These are phyloP conservation scores for Aspergillus pseudoviridinutans DNA, from an alignment of 2,329 filamentous ascomycete species.

Conservation along the genomic window DNA sequence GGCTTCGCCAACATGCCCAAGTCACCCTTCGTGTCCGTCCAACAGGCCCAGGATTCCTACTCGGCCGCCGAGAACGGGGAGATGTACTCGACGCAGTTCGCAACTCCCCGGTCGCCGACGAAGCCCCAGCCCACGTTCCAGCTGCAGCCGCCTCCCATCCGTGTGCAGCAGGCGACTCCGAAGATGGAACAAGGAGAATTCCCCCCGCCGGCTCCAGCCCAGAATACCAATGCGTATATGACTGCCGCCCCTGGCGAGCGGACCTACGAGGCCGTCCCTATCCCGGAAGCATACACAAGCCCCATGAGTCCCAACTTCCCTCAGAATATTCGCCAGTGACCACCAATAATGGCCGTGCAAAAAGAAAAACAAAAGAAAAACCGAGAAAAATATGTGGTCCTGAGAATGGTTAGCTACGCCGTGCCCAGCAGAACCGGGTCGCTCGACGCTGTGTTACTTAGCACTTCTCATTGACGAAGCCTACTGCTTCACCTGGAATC, in stretches of 20 bases:
- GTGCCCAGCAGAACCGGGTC: background rate
- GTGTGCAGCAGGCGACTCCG: slow-evolving; percentile 73
- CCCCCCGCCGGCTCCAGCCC: slow-evolving; percentile 43
- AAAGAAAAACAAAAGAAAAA: slow-evolving; percentile 2
- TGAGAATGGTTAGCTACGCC: background rate
- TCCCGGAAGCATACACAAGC: slow-evolving; percentile 74
- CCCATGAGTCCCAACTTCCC: slow-evolving; percentile 44
- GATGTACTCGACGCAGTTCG: slow-evolving; percentile 47
- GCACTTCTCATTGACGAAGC: background rate
- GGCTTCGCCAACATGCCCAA: slow-evolving; percentile 71
- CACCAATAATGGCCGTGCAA: background rate
- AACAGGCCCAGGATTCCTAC: slow-evolving; percentile 40
- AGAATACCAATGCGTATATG: slow-evolving; percentile 60
- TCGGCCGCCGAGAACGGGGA: slow-evolving; percentile 53
- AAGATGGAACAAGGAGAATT: slow-evolving; percentile 63
- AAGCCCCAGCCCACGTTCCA: slow-evolving; percentile 63
- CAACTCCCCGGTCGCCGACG: slow-evolving; percentile 62
- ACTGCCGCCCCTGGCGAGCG: slow-evolving; percentile 73
- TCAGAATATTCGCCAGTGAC: slow-evolving; percentile 19
- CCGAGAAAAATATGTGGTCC: background rate
- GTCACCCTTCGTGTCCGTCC: slow-evolving; percentile 40
- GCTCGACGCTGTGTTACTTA: background rate
- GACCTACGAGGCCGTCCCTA: slow-evolving; percentile 80
- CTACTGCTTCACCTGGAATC: background rate
- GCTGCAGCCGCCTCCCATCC: slow-evolving; percentile 78